These are phyloP conservation scores for Leishmania gerbilli DNA, from an alignment of 208 protist species.

Conservation along the genomic window DNA sequence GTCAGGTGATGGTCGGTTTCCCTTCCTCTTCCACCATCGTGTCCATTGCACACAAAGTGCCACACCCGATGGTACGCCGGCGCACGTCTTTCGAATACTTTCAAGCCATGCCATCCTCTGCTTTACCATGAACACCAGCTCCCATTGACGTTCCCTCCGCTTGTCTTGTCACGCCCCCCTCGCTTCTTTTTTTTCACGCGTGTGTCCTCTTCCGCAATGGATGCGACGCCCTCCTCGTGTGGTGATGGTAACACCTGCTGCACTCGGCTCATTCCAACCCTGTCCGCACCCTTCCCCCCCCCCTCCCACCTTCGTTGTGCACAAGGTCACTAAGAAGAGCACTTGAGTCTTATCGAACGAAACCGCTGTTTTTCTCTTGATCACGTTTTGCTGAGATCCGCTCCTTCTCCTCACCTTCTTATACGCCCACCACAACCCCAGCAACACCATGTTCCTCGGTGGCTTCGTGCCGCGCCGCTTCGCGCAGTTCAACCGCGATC, in stretches of 20 bases:
- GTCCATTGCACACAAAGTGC: neutral
- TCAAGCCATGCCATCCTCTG: neutral
- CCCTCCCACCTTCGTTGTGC: neutral
- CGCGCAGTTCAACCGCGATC: constrained; percentile 83
- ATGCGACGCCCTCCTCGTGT: neutral
- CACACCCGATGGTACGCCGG: neutral
- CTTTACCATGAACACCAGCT: neutral
- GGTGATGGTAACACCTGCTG: neutral
- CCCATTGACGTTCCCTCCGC: neutral
- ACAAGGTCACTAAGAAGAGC: neutral
- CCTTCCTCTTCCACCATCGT: neutral
- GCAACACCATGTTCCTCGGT: constrained; percentile 72
- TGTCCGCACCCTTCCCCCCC: neutral
- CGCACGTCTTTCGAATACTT: neutral
- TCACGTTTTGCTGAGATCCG: neutral
- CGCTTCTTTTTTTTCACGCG: neutral
- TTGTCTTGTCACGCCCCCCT: neutral
- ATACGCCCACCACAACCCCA: neutral
- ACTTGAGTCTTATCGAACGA: neutral
- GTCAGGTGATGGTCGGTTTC: neutral
- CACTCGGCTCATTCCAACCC: neutral
- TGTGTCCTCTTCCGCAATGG: neutral
- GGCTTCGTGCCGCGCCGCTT: constrained; percentile 87
- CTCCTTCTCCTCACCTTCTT: neutral
- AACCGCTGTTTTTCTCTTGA: neutral